phyloP scores from a whole-genome alignment of 75 land plant species.

The Pseudotsuga menziesii region DNA sequence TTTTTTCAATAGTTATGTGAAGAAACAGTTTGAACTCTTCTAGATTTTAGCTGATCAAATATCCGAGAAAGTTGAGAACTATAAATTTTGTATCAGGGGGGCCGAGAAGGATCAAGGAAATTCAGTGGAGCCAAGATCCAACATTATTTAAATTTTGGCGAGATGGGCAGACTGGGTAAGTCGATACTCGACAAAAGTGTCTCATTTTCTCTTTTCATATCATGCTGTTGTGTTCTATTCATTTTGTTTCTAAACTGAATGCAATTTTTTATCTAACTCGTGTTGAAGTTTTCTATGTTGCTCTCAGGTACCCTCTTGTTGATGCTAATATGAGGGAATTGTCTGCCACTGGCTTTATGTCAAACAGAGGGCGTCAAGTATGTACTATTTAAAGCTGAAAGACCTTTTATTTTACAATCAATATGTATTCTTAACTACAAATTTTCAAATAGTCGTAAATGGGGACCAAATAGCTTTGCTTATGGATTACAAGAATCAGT shows the following conservation, averaged over 20 bases:
- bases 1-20: neutral
- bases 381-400: slow-evolving; percentile 4
- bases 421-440: neutral
- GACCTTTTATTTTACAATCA: neutral
- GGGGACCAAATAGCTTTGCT: too few species aligned
- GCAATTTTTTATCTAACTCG: slow-evolving; percentile 6
- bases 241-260: neutral
- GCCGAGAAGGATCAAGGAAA: slow-evolving; percentile 65
- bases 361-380: slow-evolving; percentile 98
- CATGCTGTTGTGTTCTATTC: neutral
- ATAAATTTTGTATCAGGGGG: slow-evolving; percentile 54
- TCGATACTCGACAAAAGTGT: neutral
- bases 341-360: slow-evolving; percentile 92
- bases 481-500: too few species aligned
- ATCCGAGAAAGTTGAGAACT: neutral
- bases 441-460: neutral
- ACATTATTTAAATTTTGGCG: slow-evolving; percentile 73
- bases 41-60: neutral
- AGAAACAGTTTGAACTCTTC: neutral
- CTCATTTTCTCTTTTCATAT: neutral
- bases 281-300: neutral
- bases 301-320: slow-evolving; percentile 80
- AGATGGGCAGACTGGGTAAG: slow-evolving; percentile 90
- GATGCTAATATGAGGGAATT: slow-evolving; percentile 99
- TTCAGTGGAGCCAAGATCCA: slow-evolving; percentile 75